These are phyloP conservation scores for Leptographium wingfieldii DNA, from an alignment of 2,329 filamentous ascomycete genomes.

Conservation along the genomic window DNA sequence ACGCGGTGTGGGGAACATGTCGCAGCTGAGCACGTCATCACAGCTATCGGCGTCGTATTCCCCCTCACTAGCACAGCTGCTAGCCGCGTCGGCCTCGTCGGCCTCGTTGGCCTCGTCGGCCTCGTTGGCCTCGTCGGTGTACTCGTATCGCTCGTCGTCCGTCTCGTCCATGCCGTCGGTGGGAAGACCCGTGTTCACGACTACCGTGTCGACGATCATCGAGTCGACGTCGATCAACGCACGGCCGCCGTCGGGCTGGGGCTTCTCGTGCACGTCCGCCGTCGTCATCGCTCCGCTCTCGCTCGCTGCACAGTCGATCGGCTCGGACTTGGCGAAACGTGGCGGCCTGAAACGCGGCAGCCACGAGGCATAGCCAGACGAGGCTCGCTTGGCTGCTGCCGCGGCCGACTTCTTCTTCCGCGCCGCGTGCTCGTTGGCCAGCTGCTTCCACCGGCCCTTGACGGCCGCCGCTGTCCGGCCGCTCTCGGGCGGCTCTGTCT, in stretches of 20 bases:
- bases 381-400: not conserved
- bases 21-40: not conserved
- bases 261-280: not conserved
- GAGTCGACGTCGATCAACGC: not conserved
- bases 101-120: too few relatives aligned
- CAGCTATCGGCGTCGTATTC: not conserved
- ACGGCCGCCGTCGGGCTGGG: not conserved
- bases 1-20: not conserved
- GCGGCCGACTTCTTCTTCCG: not conserved
- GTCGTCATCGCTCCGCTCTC: not conserved
- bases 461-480: not conserved
- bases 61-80: not conserved
- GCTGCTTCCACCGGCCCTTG: conserved; percentile 2
- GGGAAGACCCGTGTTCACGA: not conserved
- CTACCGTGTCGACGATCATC: not conserved
- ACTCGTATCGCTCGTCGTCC: not conserved
- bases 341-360: not conserved
- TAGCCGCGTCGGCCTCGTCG: not conserved
- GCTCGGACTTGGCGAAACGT: not conserved
- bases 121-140: not conserved
- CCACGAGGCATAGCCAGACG: not conserved
- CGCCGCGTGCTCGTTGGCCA: not conserved
- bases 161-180: not conserved
- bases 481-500: not conserved
- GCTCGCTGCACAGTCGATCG: not conserved